A percentile compares a stretch with the other conserved stretches of the same genome.
Evolutionary conservation across 2,329 filamentous ascomycete genomes (phyloP).

Genomic region (Aspergillus transmontanensis): DNA sequence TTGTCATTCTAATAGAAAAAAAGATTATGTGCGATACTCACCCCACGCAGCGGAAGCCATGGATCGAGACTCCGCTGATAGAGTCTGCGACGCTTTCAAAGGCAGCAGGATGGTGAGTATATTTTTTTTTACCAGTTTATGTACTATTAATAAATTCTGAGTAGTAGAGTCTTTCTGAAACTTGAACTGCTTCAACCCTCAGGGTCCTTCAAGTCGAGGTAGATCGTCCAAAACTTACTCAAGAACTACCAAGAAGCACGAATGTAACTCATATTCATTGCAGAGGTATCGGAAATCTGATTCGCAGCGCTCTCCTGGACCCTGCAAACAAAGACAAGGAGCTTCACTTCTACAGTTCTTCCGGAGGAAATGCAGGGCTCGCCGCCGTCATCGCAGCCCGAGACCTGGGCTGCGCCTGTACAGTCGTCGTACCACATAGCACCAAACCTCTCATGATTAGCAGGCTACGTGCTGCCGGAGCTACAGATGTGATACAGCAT

Average conservation of each 20-base stretch:
- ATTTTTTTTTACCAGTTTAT: background rate
- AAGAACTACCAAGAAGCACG: background rate
- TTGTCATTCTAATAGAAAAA: background rate
- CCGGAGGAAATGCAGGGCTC: slow-evolving; percentile 79
- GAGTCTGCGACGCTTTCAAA: slow-evolving; percentile 41
- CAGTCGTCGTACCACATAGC: slow-evolving; percentile 69
- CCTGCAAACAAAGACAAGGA: slow-evolving; percentile 33
- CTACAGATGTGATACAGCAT: slow-evolving; percentile 63
- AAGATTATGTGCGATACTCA: background rate
- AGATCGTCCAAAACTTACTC: slow-evolving; percentile 2
- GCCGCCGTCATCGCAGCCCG: slow-evolving; percentile 73
- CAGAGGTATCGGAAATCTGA: slow-evolving; percentile 42
- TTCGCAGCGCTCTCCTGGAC: slow-evolving; percentile 30
- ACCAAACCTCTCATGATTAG: slow-evolving; percentile 68
- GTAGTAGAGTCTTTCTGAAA: slow-evolving; percentile 75
- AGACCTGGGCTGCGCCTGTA: slow-evolving; percentile 64
- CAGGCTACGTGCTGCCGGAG: slow-evolving; percentile 68
- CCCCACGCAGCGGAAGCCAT: slow-evolving; percentile 28
- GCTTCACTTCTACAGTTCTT: slow-evolving; percentile 74
- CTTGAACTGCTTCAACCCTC: slow-evolving; percentile 79
- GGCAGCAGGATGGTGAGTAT: slow-evolving; percentile 40
- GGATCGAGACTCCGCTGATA: slow-evolving; percentile 44
- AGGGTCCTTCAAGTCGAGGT: slow-evolving; percentile 77
- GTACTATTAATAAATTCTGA: background rate
- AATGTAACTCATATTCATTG: background rate